Percentiles rank a stretch among this genome's conserved stretches.
These are phyloP conservation scores for Byssoonygena ceratinophila DNA, from an alignment of 2,329 filamentous ascomycete species.

Conservation along the genomic window DNA sequence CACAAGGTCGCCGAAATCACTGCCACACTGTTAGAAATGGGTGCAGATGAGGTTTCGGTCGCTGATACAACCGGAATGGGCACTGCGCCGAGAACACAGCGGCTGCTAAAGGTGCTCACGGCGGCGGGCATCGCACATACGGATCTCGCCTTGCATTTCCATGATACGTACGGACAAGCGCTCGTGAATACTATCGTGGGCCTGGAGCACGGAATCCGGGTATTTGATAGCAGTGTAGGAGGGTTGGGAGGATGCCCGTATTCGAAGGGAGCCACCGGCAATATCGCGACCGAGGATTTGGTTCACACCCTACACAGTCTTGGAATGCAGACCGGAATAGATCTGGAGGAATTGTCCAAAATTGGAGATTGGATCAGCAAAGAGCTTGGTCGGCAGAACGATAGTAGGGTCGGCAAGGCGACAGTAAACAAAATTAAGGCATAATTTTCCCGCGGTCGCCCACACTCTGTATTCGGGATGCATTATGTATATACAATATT, in stretches of 20 bases:
- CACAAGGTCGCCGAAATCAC: slow-evolving; percentile 52
- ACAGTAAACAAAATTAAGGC: slow-evolving; percentile 32
- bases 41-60: slow-evolving; percentile 54
- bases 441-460: not conserved
- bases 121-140: slow-evolving; percentile 50
- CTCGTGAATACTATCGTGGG: slow-evolving; percentile 53
- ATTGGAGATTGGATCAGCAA: slow-evolving; percentile 49
- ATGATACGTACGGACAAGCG: slow-evolving; percentile 57
- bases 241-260: slow-evolving; percentile 56
- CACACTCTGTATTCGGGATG: not conserved
- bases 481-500: slow-evolving; percentile 9
- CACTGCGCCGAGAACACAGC: slow-evolving; percentile 50
- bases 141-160: slow-evolving; percentile 55
- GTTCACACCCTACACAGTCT: slow-evolving; percentile 51
- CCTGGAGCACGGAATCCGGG: slow-evolving; percentile 52
- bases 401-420: slow-evolving; percentile 46
- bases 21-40: slow-evolving; percentile 52
- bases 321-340: slow-evolving; percentile 50
- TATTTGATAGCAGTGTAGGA: slow-evolving; percentile 54
- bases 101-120: slow-evolving; percentile 48
- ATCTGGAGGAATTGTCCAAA: slow-evolving; percentile 44
- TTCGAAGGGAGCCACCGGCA: slow-evolving; percentile 55
- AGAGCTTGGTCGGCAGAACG: slow-evolving; percentile 44
- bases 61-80: slow-evolving; percentile 60
- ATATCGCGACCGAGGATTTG: slow-evolving; percentile 54